Evolutionary conservation across 306 rosid species (phyloP).

Genomic region (Gastrolobium bilobum): DNA sequence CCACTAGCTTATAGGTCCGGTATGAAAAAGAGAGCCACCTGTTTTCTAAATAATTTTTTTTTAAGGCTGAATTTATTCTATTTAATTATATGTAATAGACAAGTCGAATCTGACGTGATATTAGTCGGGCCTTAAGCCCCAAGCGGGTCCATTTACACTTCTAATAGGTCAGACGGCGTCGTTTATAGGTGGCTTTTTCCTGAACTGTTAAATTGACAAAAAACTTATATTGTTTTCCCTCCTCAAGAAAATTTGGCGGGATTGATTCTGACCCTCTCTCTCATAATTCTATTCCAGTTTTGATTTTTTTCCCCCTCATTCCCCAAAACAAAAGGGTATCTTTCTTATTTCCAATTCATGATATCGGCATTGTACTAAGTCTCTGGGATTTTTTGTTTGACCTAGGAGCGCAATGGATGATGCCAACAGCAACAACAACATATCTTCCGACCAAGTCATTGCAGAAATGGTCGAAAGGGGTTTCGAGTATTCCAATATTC

Average conservation of each 20-base stretch:
- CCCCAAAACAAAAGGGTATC: slow-evolving; percentile 6
- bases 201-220: not conserved
- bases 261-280: not conserved
- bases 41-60: too few relatives aligned
- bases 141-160: too few relatives aligned
- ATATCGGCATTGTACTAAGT: not conserved
- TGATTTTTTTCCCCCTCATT: not conserved
- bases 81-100: too few relatives aligned
- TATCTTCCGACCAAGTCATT: slow-evolving; percentile 56
- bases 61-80: too few relatives aligned
- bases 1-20: too few relatives aligned
- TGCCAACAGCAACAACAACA: slow-evolving; percentile 1
- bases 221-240: too few relatives aligned
- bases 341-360: not conserved
- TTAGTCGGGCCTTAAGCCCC: too few relatives aligned
- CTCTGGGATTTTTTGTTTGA: not conserved
- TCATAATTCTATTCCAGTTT: not conserved
- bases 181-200: not conserved
- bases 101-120: too few relatives aligned
- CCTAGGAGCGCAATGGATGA: slow-evolving; percentile 51
- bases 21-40: too few relatives aligned
- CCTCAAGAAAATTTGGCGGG: slow-evolving; percentile 38
- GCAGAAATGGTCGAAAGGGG: slow-evolving; percentile 78
- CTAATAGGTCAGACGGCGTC: not conserved
- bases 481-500: slow-evolving; percentile 52